Conservation (phyloP, 2,329 filamentous ascomycete species). For the Colletotrichum cuscutae region DNA sequence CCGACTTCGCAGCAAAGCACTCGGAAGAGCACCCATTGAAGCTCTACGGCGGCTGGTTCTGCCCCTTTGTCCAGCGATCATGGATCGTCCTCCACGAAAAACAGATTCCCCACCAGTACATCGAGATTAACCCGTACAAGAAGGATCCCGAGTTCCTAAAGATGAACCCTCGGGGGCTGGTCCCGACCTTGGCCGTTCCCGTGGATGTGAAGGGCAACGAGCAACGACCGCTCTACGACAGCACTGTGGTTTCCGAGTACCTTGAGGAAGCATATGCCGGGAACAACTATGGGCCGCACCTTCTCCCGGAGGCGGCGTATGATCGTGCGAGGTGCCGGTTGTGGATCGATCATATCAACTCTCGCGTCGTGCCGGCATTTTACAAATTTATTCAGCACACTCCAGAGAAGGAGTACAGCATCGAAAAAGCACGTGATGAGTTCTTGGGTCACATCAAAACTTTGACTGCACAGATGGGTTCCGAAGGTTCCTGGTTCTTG, state of each 20-base stretch:
- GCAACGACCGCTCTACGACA: constrained; percentile 76
- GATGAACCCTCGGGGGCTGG: constrained; percentile 79
- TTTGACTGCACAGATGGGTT: constrained; percentile 71
- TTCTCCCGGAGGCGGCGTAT: constrained; percentile 73
- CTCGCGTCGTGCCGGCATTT: constrained; percentile 74
- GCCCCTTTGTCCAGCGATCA: constrained; percentile 73
- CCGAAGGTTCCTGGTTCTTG: constrained; percentile 70
- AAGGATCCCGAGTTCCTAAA: constrained; percentile 75
- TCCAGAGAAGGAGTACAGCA: constrained; percentile 55
- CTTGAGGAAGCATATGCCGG: constrained; percentile 76
- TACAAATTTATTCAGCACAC: constrained; percentile 71
- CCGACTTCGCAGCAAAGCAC: constrained; percentile 57
- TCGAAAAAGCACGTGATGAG: constrained; percentile 65
- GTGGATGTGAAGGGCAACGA: constrained; percentile 41
- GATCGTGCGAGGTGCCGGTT: constrained; percentile 72
- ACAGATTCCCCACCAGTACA: constrained; percentile 77
- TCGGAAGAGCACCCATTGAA: constrained; percentile 63
- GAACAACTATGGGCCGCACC: constrained; percentile 52
- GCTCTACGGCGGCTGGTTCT: constrained; percentile 82
- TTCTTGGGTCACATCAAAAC: constrained; percentile 69
- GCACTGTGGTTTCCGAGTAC: constrained; percentile 78
- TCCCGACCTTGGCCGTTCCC: constrained; percentile 73
- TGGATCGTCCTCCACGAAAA: constrained; percentile 83
- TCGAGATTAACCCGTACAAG: constrained; percentile 82
- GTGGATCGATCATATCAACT: constrained; percentile 79